A percentile compares a stretch with the other conserved stretches of the same genome.
These are phyloP conservation scores for Ceratocystis huliohia DNA, from an alignment of 2,329 filamentous ascomycete species.

Conservation along the genomic window DNA sequence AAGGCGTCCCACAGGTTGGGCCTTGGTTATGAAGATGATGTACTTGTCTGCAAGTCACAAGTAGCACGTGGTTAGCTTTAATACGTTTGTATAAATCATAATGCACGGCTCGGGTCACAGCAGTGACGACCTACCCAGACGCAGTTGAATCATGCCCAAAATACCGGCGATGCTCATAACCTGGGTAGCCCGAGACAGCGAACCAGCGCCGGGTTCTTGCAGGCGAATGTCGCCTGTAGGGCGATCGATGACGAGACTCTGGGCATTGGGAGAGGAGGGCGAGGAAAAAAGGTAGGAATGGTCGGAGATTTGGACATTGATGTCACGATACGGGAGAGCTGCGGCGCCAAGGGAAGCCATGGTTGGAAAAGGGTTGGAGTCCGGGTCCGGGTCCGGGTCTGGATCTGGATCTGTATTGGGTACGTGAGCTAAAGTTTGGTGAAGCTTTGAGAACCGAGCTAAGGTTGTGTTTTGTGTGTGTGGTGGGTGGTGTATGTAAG, in stretches of 20 bases:
- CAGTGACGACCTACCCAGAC: slow-evolving; percentile 53
- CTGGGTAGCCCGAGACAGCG: slow-evolving; percentile 55
- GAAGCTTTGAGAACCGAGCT: not conserved
- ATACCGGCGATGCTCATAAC: slow-evolving; percentile 94
- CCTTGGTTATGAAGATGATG: slow-evolving; percentile 90
- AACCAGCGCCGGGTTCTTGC: slow-evolving; percentile 62
- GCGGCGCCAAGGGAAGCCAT: slow-evolving; percentile 32
- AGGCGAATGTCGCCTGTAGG: slow-evolving; percentile 84
- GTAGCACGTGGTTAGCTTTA: not conserved
- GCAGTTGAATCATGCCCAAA: slow-evolving; percentile 81
- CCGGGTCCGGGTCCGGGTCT: not conserved
- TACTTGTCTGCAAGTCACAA: slow-evolving; percentile 58
- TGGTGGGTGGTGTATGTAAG: not conserved
- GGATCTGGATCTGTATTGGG: not conserved
- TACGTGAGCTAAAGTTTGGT: not conserved
- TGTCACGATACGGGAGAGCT: slow-evolving; percentile 71
- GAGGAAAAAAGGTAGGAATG: slow-evolving; percentile 95
- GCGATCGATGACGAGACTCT: slow-evolving; percentile 76
- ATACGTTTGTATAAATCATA: not conserved
- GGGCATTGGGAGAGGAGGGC: slow-evolving; percentile 79
- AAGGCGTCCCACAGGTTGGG: slow-evolving; percentile 75
- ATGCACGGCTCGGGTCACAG: no score
- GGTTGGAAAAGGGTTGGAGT: not conserved
- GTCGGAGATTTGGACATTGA: slow-evolving; percentile 86
- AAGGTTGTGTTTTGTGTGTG: not conserved